Evolutionary conservation across 805 yeast genomes (phyloP).

Genomic region (Candida ovalis): DNA sequence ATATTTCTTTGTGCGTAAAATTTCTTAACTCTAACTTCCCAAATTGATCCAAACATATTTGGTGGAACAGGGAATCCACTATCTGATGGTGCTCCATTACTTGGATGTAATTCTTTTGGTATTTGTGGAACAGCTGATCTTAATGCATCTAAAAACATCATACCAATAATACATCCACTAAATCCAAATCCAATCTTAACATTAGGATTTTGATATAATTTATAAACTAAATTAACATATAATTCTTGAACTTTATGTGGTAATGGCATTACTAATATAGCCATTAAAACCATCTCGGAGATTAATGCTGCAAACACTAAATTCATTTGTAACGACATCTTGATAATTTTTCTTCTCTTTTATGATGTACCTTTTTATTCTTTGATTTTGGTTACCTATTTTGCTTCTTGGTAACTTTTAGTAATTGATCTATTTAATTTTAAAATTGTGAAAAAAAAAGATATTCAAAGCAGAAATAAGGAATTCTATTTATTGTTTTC

Average conservation of each 20-base stretch:
- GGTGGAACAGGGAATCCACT: constrained; percentile 3
- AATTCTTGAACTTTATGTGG: constrained; percentile 40
- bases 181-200: constrained; percentile 41
- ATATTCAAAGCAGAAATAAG: no score
- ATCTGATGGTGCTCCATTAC: neutral
- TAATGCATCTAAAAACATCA: constrained; percentile 47
- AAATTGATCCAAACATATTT: constrained; percentile 20
- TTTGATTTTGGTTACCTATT: neutral
- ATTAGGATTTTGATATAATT: constrained; percentile 33
- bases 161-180: constrained; percentile 34
- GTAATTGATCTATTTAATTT: no score
- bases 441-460: no score
- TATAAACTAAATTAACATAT: constrained; percentile 33
- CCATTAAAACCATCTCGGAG: constrained; percentile 41
- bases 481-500: no score
- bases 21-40: constrained; percentile 40
- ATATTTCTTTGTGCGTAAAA: constrained; percentile 56
- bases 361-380: neutral
- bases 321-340: constrained; percentile 31
- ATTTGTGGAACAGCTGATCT: constrained; percentile 22
- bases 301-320: constrained; percentile 39
- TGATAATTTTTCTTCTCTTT: neutral
- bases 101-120: constrained; percentile 5
- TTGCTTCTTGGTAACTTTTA: no score
- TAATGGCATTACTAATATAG: constrained; percentile 45